Percentiles rank a stretch among this genome's conserved stretches.
Evolutionary conservation across 2,329 filamentous ascomycete genomes (phyloP).

Genomic region (Coleophoma eucalyptorum): DNA sequence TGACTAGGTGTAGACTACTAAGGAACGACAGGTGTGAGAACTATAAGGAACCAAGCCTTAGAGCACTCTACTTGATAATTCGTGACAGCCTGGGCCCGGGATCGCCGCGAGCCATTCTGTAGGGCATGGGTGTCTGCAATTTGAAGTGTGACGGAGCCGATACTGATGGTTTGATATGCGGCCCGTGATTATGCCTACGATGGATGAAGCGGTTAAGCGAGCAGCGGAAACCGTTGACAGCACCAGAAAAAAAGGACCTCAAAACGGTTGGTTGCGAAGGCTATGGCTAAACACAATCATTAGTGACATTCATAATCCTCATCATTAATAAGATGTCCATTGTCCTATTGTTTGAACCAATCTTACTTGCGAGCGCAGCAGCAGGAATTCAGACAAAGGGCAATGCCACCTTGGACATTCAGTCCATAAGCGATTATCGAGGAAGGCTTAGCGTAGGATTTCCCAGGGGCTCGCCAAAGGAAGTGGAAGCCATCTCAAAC

Average conservation of each 20-base stretch:
- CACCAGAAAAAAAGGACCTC: not conserved
- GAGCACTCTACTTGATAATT: not conserved
- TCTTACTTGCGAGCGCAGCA: too few relatives aligned
- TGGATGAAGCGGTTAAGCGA: not conserved
- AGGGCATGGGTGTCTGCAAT: not conserved
- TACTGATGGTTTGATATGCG: not conserved
- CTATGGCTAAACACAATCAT: not conserved
- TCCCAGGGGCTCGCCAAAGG: not conserved
- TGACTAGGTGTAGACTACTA: not conserved
- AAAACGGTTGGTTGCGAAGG: not conserved
- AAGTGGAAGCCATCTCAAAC: too few relatives aligned
- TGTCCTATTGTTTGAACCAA: not conserved
- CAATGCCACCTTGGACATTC: too few relatives aligned
- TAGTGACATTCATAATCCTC: not conserved
- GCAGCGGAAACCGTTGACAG: not conserved
- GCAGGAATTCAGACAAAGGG: too few relatives aligned
- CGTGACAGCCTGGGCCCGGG: not conserved
- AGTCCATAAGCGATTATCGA: not conserved
- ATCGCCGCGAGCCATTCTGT: too few relatives aligned
- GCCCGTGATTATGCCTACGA: slow-evolving; percentile 1
- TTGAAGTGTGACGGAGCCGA: not conserved
- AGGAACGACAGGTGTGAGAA: not conserved
- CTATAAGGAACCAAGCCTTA: not conserved
- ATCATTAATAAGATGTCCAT: not conserved
- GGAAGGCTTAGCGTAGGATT: not conserved